Evolutionary conservation across 768 basidiomycete species (phyloP).

Genomic region (Lyophyllum semitale): DNA sequence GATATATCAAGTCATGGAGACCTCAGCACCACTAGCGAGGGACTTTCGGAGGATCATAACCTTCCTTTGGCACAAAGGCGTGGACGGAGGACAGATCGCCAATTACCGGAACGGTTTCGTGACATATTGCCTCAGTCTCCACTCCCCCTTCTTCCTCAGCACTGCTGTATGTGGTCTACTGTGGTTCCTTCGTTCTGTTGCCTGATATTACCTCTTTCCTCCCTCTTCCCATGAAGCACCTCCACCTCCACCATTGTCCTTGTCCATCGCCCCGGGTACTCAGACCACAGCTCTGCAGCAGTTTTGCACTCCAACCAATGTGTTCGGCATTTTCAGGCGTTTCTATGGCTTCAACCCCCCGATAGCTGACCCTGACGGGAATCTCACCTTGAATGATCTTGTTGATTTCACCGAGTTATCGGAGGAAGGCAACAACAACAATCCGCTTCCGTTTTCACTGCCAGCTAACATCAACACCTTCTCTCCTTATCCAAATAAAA

Average conservation of each 20-base stretch:
- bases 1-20: too few species aligned
- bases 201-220: too few species aligned
- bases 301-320: background rate
- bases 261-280: too few species aligned
- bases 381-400: background rate
- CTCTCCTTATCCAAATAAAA: constrained; percentile 11
- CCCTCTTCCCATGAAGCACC: background rate
- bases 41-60: background rate
- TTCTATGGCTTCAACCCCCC: background rate
- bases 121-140: background rate
- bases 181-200: too few species aligned
- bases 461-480: background rate
- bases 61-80: background rate
- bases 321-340: background rate
- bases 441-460: background rate
- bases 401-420: background rate
- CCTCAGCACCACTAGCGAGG: too few species aligned
- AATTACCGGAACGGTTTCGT: background rate
- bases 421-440: too few species aligned
- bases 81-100: background rate
- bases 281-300: too few species aligned
- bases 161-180: too few species aligned
- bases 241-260: background rate
- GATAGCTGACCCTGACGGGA: background rate
- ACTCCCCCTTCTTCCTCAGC: background rate